Percentiles rank a stretch among this genome's conserved stretches.
phyloP scores from a whole-genome alignment of 2,329 filamentous ascomycete species.

The Exophiala calicioides region DNA sequence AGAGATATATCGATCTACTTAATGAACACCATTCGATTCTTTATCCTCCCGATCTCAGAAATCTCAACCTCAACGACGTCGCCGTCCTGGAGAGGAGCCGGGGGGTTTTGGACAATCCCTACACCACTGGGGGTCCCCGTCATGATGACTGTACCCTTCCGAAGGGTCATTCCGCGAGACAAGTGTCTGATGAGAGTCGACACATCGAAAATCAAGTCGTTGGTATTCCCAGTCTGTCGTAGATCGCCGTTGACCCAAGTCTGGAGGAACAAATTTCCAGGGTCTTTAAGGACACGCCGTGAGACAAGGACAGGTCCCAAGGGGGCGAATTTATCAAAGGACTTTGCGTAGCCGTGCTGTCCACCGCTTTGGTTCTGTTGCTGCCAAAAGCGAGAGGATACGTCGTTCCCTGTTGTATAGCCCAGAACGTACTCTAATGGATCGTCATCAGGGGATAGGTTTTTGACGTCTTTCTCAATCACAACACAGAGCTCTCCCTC shows the following conservation, averaged over 20 bases:
- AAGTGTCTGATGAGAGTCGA: conserved; percentile 36
- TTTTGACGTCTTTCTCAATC: conserved; percentile 43
- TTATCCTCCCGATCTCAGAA: background rate
- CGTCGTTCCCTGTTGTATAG: conserved; percentile 74
- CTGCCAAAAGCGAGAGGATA: conserved; percentile 74
- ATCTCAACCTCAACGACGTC: conserved; percentile 8
- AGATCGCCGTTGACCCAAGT: conserved; percentile 45
- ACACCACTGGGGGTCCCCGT: conserved; percentile 46
- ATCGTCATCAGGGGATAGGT: conserved; percentile 45
- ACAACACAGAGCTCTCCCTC: conserved; percentile 42
- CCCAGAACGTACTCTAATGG: conserved; percentile 74
- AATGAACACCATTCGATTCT: conserved; percentile 3
- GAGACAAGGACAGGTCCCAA: conserved; percentile 71
- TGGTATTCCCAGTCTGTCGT: conserved; percentile 39
- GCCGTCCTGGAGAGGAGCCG: conserved; percentile 27
- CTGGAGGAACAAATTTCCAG: conserved; percentile 37
- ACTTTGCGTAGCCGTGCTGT: conserved; percentile 72
- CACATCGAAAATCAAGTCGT: conserved; percentile 41
- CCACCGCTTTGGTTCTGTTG: conserved; percentile 60
- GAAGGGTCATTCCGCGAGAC: conserved; percentile 39
- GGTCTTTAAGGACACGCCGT: conserved; percentile 44
- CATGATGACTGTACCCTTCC: conserved; percentile 40
- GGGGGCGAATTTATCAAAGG: conserved; percentile 76
- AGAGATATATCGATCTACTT: background rate
- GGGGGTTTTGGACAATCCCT: conserved; percentile 36